Evolutionary conservation across 306 rosid genomes (phyloP).

Genomic region (Benincasa hispida): DNA sequence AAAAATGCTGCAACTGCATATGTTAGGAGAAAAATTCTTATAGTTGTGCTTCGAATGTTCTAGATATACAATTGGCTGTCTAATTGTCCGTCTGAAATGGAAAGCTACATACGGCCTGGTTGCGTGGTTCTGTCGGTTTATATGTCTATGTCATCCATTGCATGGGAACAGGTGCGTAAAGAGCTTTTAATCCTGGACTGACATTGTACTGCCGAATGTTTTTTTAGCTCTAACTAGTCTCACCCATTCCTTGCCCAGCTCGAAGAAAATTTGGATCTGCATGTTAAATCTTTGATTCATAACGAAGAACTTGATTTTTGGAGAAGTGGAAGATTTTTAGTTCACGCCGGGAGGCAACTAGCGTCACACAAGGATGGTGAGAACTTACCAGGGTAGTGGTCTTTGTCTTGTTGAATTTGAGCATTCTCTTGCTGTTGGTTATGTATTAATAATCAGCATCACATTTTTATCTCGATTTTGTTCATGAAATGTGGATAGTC

Average conservation of each 20-base stretch:
- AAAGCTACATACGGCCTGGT: slow-evolving; percentile 92
- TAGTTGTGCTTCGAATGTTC: neutral
- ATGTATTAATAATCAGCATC: neutral
- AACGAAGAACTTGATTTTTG: slow-evolving; percentile 55
- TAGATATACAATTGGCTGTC: slow-evolving; percentile 86
- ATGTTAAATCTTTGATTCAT: slow-evolving; percentile 42
- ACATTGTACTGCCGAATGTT: neutral
- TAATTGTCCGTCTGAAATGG: slow-evolving; percentile 80
- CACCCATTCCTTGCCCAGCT: slow-evolving; percentile 35
- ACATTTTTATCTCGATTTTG: neutral
- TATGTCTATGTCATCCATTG: slow-evolving; percentile 51
- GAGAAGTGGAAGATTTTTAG: slow-evolving; percentile 85
- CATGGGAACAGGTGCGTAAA: slow-evolving; percentile 73
- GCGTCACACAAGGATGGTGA: slow-evolving; percentile 80
- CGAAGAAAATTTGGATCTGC: slow-evolving; percentile 58
- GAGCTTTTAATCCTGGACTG: slow-evolving; percentile 9
- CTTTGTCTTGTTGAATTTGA: neutral
- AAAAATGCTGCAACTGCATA: neutral
- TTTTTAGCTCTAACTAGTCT: slow-evolving; percentile 16
- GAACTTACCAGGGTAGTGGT: slow-evolving; percentile 14
- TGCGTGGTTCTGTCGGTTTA: slow-evolving; percentile 78
- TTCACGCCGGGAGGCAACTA: slow-evolving; percentile 54
- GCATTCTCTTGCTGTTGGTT: neutral
- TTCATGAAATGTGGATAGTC: neutral
- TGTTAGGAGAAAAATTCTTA: neutral